Evolutionary conservation across 2,329 filamentous ascomycete species (phyloP), one percentile per base, ranked within the genome.

Genomic region (Aspergillus arachidicola): DNA sequence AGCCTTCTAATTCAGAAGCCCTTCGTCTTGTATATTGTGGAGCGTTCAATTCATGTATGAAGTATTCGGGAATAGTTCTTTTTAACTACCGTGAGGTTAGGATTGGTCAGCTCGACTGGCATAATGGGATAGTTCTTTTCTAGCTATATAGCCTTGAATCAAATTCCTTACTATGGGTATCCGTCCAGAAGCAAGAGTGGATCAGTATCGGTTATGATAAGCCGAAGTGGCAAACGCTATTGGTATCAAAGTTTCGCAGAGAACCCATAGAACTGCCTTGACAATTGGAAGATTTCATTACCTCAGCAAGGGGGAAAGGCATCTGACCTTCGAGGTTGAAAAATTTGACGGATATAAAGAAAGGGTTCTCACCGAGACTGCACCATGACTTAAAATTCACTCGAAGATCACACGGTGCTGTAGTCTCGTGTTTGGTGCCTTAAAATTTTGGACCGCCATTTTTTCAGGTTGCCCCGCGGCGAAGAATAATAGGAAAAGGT

Each of bases 21-120:
- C 45, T 28, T 54, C 16, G 34, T 56, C 45, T 64, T 69, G 62
- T 69, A 69, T 64, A 65, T 66, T 43, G 63, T 63, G 59, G 57
- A 59, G 48, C 50, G 43, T 68, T 53, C 60, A 54, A 57, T 67
- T 66, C 65, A 54, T 69, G 63, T 68, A 68, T 59, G 65, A 57
- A 64, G 60, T 55, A 30, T 59, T 64, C 48, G 50, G 38, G 50
- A 66, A 62, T 65, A 62, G 43, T 62, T 60, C 34, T 28, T 60
- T 62, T 62, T 64, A 61, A 57, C 57, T 64, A 50, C 57, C 46
- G 32, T 54, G 51, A 51, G n/a, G 30, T 34, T 53, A 53, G 30
- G 26, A 21, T 50, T 28, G 28, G 28, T 32, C 48, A 32, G 48
- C 16, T 30, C 48, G 48, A 54, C 32, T 36, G 32, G n/a, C 14